Base-by-base conservation (phyloP, 352 stramenopile genomes). In the Thalassiosira livingstoniorum region DNA sequence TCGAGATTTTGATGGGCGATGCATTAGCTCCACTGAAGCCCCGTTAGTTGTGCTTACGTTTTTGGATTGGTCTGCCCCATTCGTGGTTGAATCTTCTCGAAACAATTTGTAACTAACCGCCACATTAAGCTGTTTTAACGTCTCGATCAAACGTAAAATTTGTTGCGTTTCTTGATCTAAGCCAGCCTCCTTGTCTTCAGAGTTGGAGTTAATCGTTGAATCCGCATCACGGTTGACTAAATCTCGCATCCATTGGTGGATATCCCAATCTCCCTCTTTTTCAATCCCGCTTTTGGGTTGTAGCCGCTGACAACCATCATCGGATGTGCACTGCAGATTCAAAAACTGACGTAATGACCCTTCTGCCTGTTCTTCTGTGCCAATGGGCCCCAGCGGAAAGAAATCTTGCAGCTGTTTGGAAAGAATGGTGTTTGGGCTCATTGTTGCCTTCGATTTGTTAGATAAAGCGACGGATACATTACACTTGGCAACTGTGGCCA, bases 141-240 rank as follows among this genome's bases (percentile, higher is more conserved):
- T 83, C 66, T 83, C 55, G 11, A 94, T 85, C 47, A 93, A 47
- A 39, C 85, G 54, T 7, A 90, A 77, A 82, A 94, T 93, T 5
- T 82, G 39, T 53, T 76, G 57, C 23, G 90, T 92, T 70, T 92
- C 90, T 18, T 45, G 29, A 80, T 92, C 82, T n/a, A 81, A 66
- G 1, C 29, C 25, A 23, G 2, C 32, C 55, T 72, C 15, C 25
- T 4, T 45, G 27, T 58, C 7, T 7, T 47, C 15, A 15, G 7
- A 18, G 39, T 42, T 35, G 21, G 5, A 32, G 7, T 62, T 21
- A 45, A 72, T 32, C 15, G 23, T 25, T n/a, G n/a, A n/a, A n/a
- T n/a, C n/a, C n/a, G n/a, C n/a, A n/a, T n/a, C n/a, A n/a, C n/a
- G n/a, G n/a, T n/a, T n/a, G n/a, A n/a, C n/a, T n/a, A n/a, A n/a